phyloP scores from a whole-genome alignment of 352 stramenopile species.

The Globisporangium emineosum region DNA sequence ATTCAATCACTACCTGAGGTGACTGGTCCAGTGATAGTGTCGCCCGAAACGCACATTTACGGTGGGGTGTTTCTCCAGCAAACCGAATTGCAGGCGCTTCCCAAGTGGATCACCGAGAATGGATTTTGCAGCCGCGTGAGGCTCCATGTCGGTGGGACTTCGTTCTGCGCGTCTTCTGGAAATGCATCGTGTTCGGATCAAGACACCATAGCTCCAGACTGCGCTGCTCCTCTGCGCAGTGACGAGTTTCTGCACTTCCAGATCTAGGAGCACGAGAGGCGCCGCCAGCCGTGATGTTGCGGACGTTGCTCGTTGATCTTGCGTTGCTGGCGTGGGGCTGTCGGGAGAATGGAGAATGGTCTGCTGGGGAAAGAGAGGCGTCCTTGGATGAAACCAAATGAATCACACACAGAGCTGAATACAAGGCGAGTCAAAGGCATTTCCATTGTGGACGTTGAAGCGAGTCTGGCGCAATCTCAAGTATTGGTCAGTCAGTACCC shows the following conservation, averaged over 20 bases:
- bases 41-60: not conserved
- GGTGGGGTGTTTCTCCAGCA: not conserved
- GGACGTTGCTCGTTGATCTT: not conserved
- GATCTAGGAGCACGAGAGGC: not conserved
- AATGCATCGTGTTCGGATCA: not conserved
- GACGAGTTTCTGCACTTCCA: not conserved
- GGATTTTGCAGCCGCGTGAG: not conserved
- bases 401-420: not conserved
- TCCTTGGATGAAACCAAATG: not conserved
- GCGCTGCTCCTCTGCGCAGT: not conserved
- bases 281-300: not conserved
- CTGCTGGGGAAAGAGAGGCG: not conserved
- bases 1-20: not conserved
- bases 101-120: not conserved
- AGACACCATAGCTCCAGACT: not conserved
- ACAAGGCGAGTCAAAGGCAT: slow-evolving; percentile 5
- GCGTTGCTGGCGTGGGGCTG: not conserved
- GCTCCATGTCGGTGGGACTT: not conserved
- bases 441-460: slow-evolving; percentile 1
- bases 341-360: not conserved
- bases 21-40: not conserved
- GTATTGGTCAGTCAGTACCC: not conserved
- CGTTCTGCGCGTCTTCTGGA: not conserved
- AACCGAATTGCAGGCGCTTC: not conserved
- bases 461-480: not conserved